Conservation (phyloP, 2,329 filamentous ascomycete species). For the Diaporthe humulicola region DNA sequence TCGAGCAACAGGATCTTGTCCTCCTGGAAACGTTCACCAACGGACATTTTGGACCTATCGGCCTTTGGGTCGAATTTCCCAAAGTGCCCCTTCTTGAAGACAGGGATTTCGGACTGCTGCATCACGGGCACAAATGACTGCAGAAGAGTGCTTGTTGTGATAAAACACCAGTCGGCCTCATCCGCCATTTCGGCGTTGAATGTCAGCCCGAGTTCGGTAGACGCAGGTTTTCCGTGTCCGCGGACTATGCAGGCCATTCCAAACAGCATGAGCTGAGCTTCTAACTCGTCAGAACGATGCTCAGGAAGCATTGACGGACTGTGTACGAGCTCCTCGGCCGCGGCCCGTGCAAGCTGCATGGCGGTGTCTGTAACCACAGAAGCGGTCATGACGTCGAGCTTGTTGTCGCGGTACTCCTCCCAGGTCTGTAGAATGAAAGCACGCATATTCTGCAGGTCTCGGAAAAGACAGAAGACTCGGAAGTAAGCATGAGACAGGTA, state of each 20-base stretch:
- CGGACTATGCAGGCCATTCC: background rate
- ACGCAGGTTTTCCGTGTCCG: background rate
- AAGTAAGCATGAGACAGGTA: background rate
- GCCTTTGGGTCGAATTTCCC: background rate
- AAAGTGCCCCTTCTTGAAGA: background rate
- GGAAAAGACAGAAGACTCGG: slow-evolving; percentile 1
- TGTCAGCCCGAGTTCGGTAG: background rate
- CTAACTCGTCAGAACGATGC: background rate
- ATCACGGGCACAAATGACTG: background rate
- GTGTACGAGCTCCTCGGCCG: background rate
- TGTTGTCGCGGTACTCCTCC: slow-evolving; percentile 13
- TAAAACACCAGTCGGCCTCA: background rate
- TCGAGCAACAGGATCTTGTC: background rate
- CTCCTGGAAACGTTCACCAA: background rate
- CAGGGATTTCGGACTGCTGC: background rate
- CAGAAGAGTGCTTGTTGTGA: background rate
- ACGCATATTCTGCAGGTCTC: slow-evolving; percentile 2
- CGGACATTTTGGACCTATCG: slow-evolving; percentile 9
- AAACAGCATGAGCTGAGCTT: background rate
- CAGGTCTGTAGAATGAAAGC: background rate
- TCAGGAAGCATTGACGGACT: background rate
- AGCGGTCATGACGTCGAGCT: slow-evolving; percentile 1
- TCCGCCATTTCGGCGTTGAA: background rate
- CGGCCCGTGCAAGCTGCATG: background rate
- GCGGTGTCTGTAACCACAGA: slow-evolving; percentile 7